A percentile compares a stretch with the other conserved stretches of the same genome.
These are phyloP conservation scores for Pichia occidentalis DNA, from an alignment of 805 yeast species.

Conservation along the genomic window DNA sequence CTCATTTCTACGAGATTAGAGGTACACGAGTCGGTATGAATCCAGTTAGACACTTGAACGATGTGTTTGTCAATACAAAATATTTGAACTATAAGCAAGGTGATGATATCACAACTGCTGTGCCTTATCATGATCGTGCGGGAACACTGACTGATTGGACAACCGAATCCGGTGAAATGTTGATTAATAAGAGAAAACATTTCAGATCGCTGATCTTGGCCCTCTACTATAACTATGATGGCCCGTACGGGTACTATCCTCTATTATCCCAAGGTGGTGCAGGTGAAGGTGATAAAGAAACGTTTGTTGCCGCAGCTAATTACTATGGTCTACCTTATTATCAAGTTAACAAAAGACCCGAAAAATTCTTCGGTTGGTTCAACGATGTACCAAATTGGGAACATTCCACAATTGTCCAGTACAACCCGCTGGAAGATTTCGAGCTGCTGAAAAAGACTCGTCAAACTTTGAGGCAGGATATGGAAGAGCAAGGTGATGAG, in stretches of 20 bases:
- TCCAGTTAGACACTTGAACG: constrained; percentile 28
- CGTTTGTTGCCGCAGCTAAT: constrained; percentile 66
- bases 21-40: constrained; percentile 40
- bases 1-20: constrained; percentile 63
- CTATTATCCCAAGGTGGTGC: constrained; percentile 52
- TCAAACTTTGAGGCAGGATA: constrained; percentile 18
- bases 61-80: constrained; percentile 28
- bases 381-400: constrained; percentile 27
- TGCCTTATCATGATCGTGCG: constrained; percentile 56
- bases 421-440: constrained; percentile 29
- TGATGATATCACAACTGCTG: constrained; percentile 25
- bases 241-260: constrained; percentile 52
- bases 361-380: constrained; percentile 30
- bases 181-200: constrained; percentile 51
- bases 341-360: constrained; percentile 41
- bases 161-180: constrained; percentile 59
- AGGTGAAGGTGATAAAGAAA: constrained; percentile 83
- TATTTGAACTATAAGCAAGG: constrained; percentile 29
- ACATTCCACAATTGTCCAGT: constrained; percentile 32
- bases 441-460: constrained; percentile 23
- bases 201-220: constrained; percentile 49
- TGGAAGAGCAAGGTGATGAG: constrained; percentile 21
- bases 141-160: constrained; percentile 67
- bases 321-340: constrained; percentile 44
- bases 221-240: constrained; percentile 53